phyloP scores from a whole-genome alignment of 2,329 filamentous ascomycete genomes.

The Penicillium aurantiogriseum region DNA sequence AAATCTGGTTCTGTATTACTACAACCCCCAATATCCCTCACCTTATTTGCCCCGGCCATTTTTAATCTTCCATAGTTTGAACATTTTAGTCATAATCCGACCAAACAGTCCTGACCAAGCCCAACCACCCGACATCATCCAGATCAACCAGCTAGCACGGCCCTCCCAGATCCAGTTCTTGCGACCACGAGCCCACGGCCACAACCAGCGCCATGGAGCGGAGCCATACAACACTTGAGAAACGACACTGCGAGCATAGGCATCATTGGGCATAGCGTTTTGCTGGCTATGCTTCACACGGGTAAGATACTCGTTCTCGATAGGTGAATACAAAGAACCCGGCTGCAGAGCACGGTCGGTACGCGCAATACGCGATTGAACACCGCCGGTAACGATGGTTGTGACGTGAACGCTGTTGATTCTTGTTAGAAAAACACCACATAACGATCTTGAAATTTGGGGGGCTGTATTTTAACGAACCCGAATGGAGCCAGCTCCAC shows the following conservation, averaged over 20 bases:
- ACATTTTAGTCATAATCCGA: constrained; percentile 50
- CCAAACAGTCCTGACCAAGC: constrained; percentile 44
- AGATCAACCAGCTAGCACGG: constrained; percentile 51
- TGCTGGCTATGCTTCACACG: constrained; percentile 56
- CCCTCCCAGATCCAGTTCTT: constrained; percentile 51
- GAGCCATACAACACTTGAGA: constrained; percentile 50
- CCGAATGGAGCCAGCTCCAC: constrained; percentile 55
- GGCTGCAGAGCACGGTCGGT: constrained; percentile 48
- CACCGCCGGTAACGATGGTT: constrained; percentile 59
- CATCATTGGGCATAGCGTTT: constrained; percentile 51
- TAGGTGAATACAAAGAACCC: constrained; percentile 53
- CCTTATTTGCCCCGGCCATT: constrained; percentile 15
- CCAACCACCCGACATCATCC: constrained; percentile 51
- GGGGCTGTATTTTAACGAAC: constrained; percentile 24
- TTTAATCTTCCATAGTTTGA: constrained; percentile 47
- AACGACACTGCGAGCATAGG: constrained; percentile 57
- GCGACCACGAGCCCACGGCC: constrained; percentile 44
- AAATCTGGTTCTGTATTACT: not conserved
- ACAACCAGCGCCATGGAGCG: constrained; percentile 50
- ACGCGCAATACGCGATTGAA: constrained; percentile 59
- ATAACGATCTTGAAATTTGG: not conserved
- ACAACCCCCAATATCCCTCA: not conserved
- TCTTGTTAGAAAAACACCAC: not conserved
- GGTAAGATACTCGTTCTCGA: constrained; percentile 52
- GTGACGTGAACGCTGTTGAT: constrained; percentile 49